Percentiles rank a stretch among this genome's conserved stretches.
phyloP scores from a whole-genome alignment of 1,284 basidiomycete species.

The Ustilago curta region DNA sequence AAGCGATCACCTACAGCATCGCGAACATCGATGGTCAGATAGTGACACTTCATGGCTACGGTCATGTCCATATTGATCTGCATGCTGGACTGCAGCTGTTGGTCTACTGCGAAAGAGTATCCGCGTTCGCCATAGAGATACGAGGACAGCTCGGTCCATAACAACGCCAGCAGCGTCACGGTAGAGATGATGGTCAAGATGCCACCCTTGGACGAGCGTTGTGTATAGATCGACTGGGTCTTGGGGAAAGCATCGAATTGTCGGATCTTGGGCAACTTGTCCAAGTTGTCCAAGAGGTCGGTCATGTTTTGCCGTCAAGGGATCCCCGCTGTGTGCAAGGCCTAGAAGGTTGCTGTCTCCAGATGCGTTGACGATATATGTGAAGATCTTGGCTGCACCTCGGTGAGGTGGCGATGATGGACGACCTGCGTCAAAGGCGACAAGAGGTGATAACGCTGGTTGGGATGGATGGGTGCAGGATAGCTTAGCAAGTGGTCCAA shows the following conservation, averaged over 20 bases:
- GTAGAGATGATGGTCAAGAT: constrained; percentile 85
- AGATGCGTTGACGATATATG: no score
- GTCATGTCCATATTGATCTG: constrained; percentile 68
- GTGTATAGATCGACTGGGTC: constrained; percentile 84
- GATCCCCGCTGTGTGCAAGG: no score
- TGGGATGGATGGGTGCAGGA: no score
- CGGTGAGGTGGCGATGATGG: no score
- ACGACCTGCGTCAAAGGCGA: no score
- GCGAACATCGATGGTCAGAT: constrained; percentile 85
- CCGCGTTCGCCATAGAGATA: constrained; percentile 88
- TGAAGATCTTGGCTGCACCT: no score
- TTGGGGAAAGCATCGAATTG: constrained; percentile 69
- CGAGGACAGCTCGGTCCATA: constrained; percentile 88
- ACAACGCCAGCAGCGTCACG: constrained; percentile 78
- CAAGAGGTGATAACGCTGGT: no score
- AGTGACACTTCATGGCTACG: constrained; percentile 64
- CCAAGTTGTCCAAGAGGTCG: constrained; percentile 60
- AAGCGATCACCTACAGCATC: constrained; percentile 92
- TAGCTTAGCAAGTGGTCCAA: no score
- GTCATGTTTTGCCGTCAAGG: constrained; percentile 33
- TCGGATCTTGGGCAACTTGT: constrained; percentile 63
- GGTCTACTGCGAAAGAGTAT: constrained; percentile 58
- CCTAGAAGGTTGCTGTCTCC: no score
- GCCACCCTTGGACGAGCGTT: constrained; percentile 85
- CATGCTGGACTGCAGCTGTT: constrained; percentile 55